Percentiles rank a stretch among this genome's conserved stretches.
phyloP scores from a whole-genome alignment of 2,329 filamentous ascomycete species.

The Talaromyces sp. region DNA sequence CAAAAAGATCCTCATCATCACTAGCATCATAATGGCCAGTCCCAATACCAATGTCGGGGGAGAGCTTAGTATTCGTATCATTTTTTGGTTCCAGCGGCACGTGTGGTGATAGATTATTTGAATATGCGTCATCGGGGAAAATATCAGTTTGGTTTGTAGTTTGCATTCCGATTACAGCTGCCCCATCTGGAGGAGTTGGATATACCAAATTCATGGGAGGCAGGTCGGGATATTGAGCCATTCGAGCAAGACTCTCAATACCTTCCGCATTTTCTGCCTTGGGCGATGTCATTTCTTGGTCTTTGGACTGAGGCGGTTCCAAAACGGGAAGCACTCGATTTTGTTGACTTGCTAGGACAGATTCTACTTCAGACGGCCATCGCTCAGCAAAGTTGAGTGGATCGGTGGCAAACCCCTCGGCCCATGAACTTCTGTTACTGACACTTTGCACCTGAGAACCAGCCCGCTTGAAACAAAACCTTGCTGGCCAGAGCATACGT shows the following conservation, averaged over 20 bases:
- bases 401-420: slow-evolving; percentile 30
- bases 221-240: slow-evolving; percentile 44
- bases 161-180: slow-evolving; percentile 35
- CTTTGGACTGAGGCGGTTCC: slow-evolving; percentile 29
- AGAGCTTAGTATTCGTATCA: slow-evolving; percentile 19
- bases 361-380: slow-evolving; percentile 38
- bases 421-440: slow-evolving; percentile 12
- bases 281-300: slow-evolving; percentile 27
- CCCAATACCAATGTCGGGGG: slow-evolving; percentile 35
- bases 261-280: slow-evolving; percentile 31
- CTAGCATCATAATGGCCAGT: slow-evolving; percentile 46
- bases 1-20: slow-evolving; percentile 60
- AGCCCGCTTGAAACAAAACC: slow-evolving; percentile 45
- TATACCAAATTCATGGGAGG: slow-evolving; percentile 51
- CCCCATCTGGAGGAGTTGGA: slow-evolving; percentile 57
- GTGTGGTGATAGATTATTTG: slow-evolving; percentile 18
- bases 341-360: slow-evolving; percentile 23
- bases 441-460: slow-evolving; percentile 14
- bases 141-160: slow-evolving; percentile 33
- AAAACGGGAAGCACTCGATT: slow-evolving; percentile 16
- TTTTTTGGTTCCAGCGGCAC: slow-evolving; percentile 19
- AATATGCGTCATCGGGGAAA: slow-evolving; percentile 35
- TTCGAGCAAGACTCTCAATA: slow-evolving; percentile 43
- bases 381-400: slow-evolving; percentile 48
- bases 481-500: slow-evolving; percentile 49